Evolutionary conservation across 1,284 basidiomycete species (phyloP), one percentile per base, ranked within the genome.

Genomic region (Ganoderma sinense): DNA sequence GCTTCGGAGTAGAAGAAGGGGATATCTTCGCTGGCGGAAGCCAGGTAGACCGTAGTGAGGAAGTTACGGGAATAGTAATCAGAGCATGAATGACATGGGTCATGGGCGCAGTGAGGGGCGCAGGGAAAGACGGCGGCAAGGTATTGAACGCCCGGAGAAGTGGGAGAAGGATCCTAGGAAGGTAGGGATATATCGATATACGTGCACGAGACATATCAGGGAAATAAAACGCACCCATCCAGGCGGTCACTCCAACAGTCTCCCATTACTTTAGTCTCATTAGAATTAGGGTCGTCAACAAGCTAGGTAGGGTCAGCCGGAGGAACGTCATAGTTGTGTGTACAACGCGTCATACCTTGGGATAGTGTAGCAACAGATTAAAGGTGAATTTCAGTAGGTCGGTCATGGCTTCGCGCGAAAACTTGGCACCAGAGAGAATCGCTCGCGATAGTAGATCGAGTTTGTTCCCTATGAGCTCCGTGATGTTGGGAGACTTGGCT

Each of bases 381-480:
- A 94, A 95, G 8, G 86, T 83, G 64, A 94, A 85, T 76, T 95
- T 95, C 68, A 95, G 85, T 51, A 94, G 77, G 79, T 95, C 94
- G 2, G 87, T 87, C 85, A 91, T 87, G 4, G 93, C 92, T 70
- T 95, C 93, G 69, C 85, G 85, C 13, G 88, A 84, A 81, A 89
- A 88, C 70, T 85, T 86, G 14, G 84, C 78, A 58, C 86, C 86
- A 26, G 81, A 78, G 36, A 88, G 81, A 64, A 92, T 82, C 58
- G 80, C 81, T 45, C 77, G 80, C 10, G 82, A 80, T 51, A 87
- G 79, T n/a, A 82, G 76, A 74, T 90, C 92, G 58, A 89, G 84
- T 75, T 92, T 91, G 18, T 80, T 69, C 16, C 80, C 83, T 31
- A 94, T 84, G 64, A 91, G 86, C 41, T 92, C 90, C 48, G 91